These are phyloP conservation scores for Prunus persica DNA, from an alignment of 306 rosid species.

Conservation along the genomic window DNA sequence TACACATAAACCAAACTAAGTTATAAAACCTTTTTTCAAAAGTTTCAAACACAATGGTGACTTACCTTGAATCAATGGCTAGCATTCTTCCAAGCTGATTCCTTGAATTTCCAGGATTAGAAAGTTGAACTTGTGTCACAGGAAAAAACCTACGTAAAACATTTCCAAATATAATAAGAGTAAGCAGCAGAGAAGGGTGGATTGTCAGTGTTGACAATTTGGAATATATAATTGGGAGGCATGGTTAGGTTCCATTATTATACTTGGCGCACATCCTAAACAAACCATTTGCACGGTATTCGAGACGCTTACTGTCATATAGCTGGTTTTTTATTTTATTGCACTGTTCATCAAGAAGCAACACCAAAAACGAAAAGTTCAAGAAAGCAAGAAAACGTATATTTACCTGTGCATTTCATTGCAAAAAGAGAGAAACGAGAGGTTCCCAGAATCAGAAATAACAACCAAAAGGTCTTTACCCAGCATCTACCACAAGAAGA, in stretches of 20 bases:
- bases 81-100: slow-evolving; percentile 83
- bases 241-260: not conserved
- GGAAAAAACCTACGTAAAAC: slow-evolving; percentile 65
- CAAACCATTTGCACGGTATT: not conserved
- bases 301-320: not conserved
- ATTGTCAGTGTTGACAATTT: not conserved
- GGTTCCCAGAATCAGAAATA: slow-evolving; percentile 93
- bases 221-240: not conserved
- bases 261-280: not conserved
- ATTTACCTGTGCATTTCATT: slow-evolving; percentile 88
- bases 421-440: slow-evolving; percentile 86
- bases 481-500: slow-evolving; percentile 48
- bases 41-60: slow-evolving; percentile 17
- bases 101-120: slow-evolving; percentile 74
- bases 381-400: slow-evolving; percentile 7
- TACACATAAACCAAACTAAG: slow-evolving; percentile 5
- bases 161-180: not conserved
- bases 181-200: not conserved
- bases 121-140: slow-evolving; percentile 66
- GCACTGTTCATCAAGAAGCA: not conserved
- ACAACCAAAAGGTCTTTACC: slow-evolving; percentile 85
- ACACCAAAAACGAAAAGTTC: not conserved
- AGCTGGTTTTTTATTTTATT: not conserved
- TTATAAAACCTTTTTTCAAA: slow-evolving; percentile 15
- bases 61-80: slow-evolving; percentile 74